Evolutionary conservation across 176 grass and related monocot genomes (phyloP).

Genomic region (Panicum miliaceum): DNA sequence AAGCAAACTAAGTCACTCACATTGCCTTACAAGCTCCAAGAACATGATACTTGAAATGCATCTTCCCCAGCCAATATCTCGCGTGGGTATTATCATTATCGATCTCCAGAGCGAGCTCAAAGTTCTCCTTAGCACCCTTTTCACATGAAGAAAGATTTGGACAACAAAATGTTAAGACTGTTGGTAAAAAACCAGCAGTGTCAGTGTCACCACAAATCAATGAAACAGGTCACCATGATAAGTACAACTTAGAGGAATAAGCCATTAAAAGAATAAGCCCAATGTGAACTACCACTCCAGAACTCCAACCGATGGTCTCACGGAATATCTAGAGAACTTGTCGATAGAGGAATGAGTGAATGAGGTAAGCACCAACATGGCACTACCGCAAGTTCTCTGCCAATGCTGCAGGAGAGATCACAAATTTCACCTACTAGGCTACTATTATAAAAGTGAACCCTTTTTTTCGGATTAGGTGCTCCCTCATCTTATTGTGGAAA

Average conservation of each 20-base stretch:
- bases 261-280: background rate
- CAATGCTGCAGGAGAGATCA: background rate
- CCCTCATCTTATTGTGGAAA: background rate
- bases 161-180: slow-evolving; percentile 7
- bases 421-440: background rate
- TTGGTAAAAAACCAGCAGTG: background rate
- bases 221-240: background rate
- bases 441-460: background rate
- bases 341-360: background rate
- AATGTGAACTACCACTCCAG: background rate
- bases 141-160: slow-evolving; percentile 29
- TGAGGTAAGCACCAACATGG: background rate
- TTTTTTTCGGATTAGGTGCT: background rate
- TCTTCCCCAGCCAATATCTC: slow-evolving; percentile 83
- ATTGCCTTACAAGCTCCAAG: slow-evolving; percentile 89
- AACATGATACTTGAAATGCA: slow-evolving; percentile 99
- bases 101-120: slow-evolving; percentile 83
- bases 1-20: slow-evolving; percentile 46
- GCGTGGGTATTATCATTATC: slow-evolving; percentile 92
- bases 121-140: slow-evolving; percentile 89
- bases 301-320: background rate
- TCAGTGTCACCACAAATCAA: background rate
- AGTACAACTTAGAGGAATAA: background rate
- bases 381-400: background rate
- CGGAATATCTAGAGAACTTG: background rate